Base-by-base conservation (phyloP, 495 filamentous ascomycete species). In the Bacidia gigantensis region DNA sequence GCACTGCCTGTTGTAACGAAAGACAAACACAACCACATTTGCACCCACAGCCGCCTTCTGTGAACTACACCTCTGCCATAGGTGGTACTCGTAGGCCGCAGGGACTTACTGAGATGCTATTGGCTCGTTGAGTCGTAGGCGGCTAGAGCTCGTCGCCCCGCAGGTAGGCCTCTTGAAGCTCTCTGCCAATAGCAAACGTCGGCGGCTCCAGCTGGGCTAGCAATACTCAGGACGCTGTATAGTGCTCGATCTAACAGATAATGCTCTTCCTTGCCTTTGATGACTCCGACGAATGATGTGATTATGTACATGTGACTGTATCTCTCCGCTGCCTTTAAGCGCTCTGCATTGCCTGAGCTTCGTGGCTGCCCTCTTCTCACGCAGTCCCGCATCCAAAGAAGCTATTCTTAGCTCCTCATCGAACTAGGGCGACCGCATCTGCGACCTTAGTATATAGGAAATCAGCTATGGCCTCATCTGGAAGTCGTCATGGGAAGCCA, bases 401-500 rank as follows among this genome's bases (percentile, higher is more conserved):
- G 51, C 52, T 54, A 51, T 47, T 29, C 43, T 46, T 54, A 54
- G 12, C 41, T n/a, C 46, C 39, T 29, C 35, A 12, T 22, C 21
- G 20, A 9, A 22, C 44, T 44, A 44, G 35, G 0, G 17, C 26
- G 56, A 23, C 56, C 52, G 44, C 26, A 54, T 38, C 43, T 52
- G 49, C 40, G 41, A 41, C 41, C 52, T 43, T 25, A 18, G 51
- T 14, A 35, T 43, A 20, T 40, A 49, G 14, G 29, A 35, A 14
- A 35, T 14, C 5, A 14, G 32, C 42, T 53, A 63, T 63, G 56
- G 58, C 49, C 54, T 57, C 60, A 40, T 40, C 58, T 43, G 60
- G 66, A 61, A 70, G 65, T 41, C 67, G 65, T 59, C 63, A 65
- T 58, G 77, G 77, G 59, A 72, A 77, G 57, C 74, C 75, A 48